These are phyloP conservation scores for Lycium ferocissimum DNA, from an alignment of 257 asterid genomes.

Conservation along the genomic window DNA sequence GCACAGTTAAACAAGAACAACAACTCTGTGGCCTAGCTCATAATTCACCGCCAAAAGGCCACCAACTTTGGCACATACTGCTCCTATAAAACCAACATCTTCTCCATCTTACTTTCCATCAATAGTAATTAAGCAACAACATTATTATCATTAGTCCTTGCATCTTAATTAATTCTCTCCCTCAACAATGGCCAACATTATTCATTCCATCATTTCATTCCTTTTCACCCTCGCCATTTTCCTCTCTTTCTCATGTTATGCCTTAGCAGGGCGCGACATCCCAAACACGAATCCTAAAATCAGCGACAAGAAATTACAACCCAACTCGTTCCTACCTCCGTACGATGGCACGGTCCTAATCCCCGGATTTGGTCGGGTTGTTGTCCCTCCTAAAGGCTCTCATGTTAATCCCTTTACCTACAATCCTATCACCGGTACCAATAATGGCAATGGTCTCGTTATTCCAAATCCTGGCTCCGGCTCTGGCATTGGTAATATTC, in stretches of 20 bases:
- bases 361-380: slow-evolving; percentile 71
- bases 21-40: neutral
- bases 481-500: neutral
- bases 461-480: neutral
- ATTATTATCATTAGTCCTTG: too few relatives aligned
- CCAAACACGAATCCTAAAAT: neutral
- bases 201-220: neutral
- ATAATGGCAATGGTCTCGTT: slow-evolving; percentile 38
- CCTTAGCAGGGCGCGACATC: neutral
- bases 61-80: neutral
- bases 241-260: neutral
- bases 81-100: neutral
- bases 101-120: neutral
- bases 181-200: slow-evolving; percentile 2
- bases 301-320: neutral
- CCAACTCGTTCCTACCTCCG: slow-evolving; percentile 29
- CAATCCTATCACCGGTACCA: slow-evolving; percentile 69
- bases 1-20: neutral
- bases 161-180: too few relatives aligned
- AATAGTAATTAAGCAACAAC: too few relatives aligned
- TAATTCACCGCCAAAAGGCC: slow-evolving; percentile 18
- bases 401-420: slow-evolving; percentile 47
- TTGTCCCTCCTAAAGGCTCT: slow-evolving; percentile 54
- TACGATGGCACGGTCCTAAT: slow-evolving; percentile 64
- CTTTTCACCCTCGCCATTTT: neutral